Evolutionary conservation across 441 rosid genomes (phyloP), one percentile per base, ranked within the genome.

Genomic region (Flueggea neowawraea): DNA sequence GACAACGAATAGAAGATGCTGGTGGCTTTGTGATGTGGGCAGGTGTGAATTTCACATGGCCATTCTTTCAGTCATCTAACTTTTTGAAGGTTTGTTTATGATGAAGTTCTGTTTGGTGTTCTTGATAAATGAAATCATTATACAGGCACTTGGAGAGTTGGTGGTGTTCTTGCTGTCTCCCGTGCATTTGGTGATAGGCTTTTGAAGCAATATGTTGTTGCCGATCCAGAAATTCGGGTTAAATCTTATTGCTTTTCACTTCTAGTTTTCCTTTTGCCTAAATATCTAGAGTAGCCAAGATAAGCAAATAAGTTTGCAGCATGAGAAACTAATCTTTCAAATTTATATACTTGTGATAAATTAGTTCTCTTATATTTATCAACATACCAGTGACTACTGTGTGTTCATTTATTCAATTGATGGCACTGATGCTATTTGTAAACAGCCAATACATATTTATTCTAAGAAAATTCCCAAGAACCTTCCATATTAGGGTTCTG

Each of bases 21-120:
- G 99, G 99, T 64, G 99, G 99, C 39, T 87, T 95, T 77, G 96
- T 95, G 60, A 90, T 91, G 98, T 95, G 99, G 99, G 98, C 98
- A 74, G 98, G 98, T 81, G 64, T 63, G 79, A 53, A 54, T 55
- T 45, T 50, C 52, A 39, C 52, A 22, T 62, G 16, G 32, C 55
- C 56, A 31, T 4, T 43, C 55, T 16, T 61, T 52, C 14, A 13
- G 31, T 36, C 13, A n/a, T 52, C 12, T 41, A 32, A 32, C 16
- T 14, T 14, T 11, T 9, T 4, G 6, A 57, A 53, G 47, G 5
- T 50, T 8, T n/a, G 31, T 16, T 11, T 5, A 10, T 43, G 41
- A 16, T 57, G 15, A 54, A 48, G 58, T 36, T 53, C 54, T 22
- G 28, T 22, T 22, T 56, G 31, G 3, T 31, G n/a, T 16, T 52